Evolutionary conservation across 495 filamentous ascomycete genomes (phyloP), one percentile per base, ranked within the genome.

Genomic region (Xanthoparmelia taractica): DNA sequence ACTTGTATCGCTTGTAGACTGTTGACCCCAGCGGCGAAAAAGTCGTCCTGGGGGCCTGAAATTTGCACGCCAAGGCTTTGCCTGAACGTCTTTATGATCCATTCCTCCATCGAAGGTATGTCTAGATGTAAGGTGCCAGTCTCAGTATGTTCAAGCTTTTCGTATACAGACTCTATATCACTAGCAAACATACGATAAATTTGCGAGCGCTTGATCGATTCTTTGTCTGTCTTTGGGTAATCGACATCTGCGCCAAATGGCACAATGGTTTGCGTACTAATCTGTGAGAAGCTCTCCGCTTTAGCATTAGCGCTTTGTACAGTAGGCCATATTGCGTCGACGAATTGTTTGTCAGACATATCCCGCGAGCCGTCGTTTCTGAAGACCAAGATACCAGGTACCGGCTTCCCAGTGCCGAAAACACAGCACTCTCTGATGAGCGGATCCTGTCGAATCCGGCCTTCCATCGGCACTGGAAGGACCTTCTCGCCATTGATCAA

Each of bases 401-500:
- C 73, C 7, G 77, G 66, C 37, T 74, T 77, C 18, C 73, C 77
- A 1, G 78, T 68, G 7, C 84, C 86, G 60, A 89, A 80, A 1
- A 89, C 78, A 8, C 85, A 74, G 13, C 79, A 82, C 60, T 87
- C 87, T 34, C 78, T 70, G 3, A 87, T 73, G 2, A 80, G 62
- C 13, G 72, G 69, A 57, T 82, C 71, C 27, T 80, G 72, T 57
- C 81, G 79, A 29, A 89, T 77, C 1, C 66, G 70, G 2, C 82
- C 81, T 68, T 90, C 87, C 55, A 86, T 82, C 0, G 77, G 72
- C 7, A 87, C 65, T 0, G 87, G 86, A n/a, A 87, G 73, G 0
- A 88, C 79, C 62, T 91, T 91, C 67, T 90, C 86, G 0, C 87
- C 87, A 61, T 84, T 90, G 8, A 81, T 68, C 11, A 90, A 77